phyloP scores from a whole-genome alignment of 495 filamentous ascomycete genomes.

The Neurospora africana region DNA sequence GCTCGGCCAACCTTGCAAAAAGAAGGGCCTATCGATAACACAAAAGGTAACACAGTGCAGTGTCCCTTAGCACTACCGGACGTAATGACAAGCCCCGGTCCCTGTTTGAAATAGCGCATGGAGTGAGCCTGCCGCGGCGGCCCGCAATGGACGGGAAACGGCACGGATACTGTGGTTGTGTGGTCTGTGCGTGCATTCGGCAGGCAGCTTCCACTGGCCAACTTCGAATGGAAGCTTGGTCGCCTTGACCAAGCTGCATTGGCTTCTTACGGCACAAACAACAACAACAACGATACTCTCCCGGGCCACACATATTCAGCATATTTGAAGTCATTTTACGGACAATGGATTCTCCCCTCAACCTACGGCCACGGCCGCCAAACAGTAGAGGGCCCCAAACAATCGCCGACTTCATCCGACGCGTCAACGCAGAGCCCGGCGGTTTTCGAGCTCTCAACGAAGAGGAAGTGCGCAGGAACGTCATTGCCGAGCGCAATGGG shows the following conservation, averaged over 20 bases:
- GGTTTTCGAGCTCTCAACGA: constrained; percentile 62
- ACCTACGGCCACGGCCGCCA: constrained; percentile 51
- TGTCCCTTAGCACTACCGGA: neutral
- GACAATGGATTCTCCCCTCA: constrained; percentile 44
- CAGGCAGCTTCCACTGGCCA: neutral
- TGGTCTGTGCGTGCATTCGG: neutral
- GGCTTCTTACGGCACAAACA: neutral
- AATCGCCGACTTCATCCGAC: constrained; percentile 58
- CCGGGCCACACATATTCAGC: neutral
- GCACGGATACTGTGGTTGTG: neutral
- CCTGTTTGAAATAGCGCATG: neutral
- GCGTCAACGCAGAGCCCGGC: constrained; percentile 65
- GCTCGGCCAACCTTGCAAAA: neutral
- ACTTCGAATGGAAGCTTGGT: neutral
- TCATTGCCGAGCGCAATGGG: constrained; percentile 35
- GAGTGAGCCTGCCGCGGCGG: neutral
- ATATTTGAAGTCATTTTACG: neutral
- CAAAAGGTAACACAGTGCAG: neutral
- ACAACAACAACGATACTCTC: neutral
- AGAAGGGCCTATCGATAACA: neutral
- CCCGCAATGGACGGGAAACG: neutral
- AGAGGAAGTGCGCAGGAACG: constrained; percentile 48
- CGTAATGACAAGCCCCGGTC: neutral
- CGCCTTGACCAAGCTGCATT: neutral
- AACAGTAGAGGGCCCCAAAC: constrained; percentile 45